phyloP scores from a whole-genome alignment of 805 yeast genomes.

The Tetrapisispora nanseiensis region DNA sequence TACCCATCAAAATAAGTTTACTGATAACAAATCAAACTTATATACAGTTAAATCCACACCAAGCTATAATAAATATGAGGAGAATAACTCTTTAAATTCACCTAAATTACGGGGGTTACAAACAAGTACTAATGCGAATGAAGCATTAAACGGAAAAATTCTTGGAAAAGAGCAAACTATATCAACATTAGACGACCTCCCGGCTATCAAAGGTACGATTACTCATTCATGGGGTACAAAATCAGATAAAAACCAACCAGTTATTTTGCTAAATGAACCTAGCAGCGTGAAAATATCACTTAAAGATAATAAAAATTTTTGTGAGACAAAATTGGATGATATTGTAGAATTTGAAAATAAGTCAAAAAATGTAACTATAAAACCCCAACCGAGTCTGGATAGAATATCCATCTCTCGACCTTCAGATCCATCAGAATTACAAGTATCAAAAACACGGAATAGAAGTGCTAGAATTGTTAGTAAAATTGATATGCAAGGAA shows the following conservation, averaged over 20 bases:
- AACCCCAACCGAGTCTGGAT: too few species aligned
- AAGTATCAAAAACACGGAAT: constrained; percentile 6
- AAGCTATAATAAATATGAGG: background rate
- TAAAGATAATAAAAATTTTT: too few species aligned
- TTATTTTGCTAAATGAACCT: constrained; percentile 14
- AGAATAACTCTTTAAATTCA: background rate
- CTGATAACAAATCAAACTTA: background rate
- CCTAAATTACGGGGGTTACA: background rate
- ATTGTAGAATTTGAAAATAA: background rate
- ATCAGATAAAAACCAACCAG: constrained; percentile 13
- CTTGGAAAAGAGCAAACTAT: background rate
- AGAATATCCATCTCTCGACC: background rate
- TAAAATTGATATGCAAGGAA: constrained; percentile 19
- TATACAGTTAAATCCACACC: background rate
- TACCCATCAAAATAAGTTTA: background rate
- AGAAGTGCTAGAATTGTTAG: constrained; percentile 25
- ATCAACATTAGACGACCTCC: constrained; percentile 10
- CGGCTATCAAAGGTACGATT: constrained; percentile 38
- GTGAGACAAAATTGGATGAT: background rate
- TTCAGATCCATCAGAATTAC: background rate
- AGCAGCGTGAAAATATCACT: too few species aligned
- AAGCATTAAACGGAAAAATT: background rate
- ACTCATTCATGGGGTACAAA: constrained; percentile 41
- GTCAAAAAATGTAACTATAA: too few species aligned
- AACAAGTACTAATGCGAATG: background rate